Conservation (phyloP, 108 stramenopile genomes). For the Schizochytrium sp. region DNA sequence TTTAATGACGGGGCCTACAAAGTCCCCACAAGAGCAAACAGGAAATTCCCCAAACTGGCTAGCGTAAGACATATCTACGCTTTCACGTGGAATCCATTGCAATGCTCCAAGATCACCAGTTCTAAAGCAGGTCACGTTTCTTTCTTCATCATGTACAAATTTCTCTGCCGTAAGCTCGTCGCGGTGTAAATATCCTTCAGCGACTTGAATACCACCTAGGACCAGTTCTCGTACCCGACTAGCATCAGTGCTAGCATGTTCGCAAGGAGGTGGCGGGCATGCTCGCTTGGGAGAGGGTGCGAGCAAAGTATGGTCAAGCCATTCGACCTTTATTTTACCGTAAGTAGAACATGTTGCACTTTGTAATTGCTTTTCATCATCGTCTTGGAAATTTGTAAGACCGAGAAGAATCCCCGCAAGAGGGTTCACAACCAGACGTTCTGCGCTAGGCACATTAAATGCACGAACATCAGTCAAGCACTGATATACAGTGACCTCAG, state of each 20-base stretch:
- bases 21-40: background rate
- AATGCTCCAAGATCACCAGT: slow-evolving; percentile 14
- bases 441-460: background rate
- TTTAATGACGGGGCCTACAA: background rate
- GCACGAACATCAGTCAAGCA: background rate
- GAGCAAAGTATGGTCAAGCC: no score
- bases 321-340: no score
- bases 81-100: background rate
- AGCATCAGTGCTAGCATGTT: background rate
- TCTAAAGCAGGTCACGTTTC: background rate
- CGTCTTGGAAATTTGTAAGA: background rate
- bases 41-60: background rate
- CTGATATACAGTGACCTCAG: slow-evolving; percentile 55
- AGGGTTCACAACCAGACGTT: background rate
- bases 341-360: no score
- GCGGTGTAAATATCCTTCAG: slow-evolving; percentile 9
- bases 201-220: slow-evolving; percentile 10
- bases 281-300: background rate
- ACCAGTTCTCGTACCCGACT: background rate
- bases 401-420: background rate
- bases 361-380: background rate
- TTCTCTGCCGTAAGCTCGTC: background rate
- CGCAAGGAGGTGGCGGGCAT: slow-evolving; percentile 6
- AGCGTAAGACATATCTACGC: background rate
- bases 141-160: background rate